Base-by-base conservation (phyloP, 2,329 filamentous ascomycete species). In the Cryphonectria radicalis region DNA sequence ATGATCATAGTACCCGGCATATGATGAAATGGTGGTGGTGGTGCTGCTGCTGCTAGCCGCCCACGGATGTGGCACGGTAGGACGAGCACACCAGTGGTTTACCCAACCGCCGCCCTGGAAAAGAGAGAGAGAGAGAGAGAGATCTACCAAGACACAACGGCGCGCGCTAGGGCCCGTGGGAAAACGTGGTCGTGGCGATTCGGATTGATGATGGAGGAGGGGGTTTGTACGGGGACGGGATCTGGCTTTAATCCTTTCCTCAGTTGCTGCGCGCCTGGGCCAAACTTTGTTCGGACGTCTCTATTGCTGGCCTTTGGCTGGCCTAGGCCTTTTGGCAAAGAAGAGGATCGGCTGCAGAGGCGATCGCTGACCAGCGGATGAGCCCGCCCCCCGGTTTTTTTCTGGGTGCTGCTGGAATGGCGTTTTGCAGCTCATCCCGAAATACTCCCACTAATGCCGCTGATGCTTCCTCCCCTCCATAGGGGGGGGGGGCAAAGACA, bases 211-310 rank as follows among this genome's bases (percentile, higher is more conserved):
- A 28, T 3, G 22, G 22, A n/a, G 7, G 22, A n/a, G 53, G 43
- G 43, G 3, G 43, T 46, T 32, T 32, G 10, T 40, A 40, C 37
- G 10, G 32, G 59, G 19, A 37, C 19, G 19, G 13, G 59, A 40
- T 14, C 35, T 40, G 59, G 35, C 19, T 22, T 62, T 62, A n/a
- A 62, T 62, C 13, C 14, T 19, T 53, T 13, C 14, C n/a, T n/a
- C 46, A 50, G 55, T 32, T 32, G 17, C 22, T 62, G 59, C 35
- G 59, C 59, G 59, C 37, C 37, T 62, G 59, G 32, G 22, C 35
- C 59, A 62, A 62, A 62, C 35, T 62, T 62, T 62, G 59, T 62
- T 62, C 35, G 35, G 35, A 40, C 59, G 35, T 59, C 55, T 25
- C 55, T 32, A 32, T 32, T 2, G 37, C 7, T 37, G 37, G 37